A percentile compares a stretch with the other conserved stretches of the same genome.
Conservation (phyloP, 768 basidiomycete species). For the Russula earlei region DNA sequence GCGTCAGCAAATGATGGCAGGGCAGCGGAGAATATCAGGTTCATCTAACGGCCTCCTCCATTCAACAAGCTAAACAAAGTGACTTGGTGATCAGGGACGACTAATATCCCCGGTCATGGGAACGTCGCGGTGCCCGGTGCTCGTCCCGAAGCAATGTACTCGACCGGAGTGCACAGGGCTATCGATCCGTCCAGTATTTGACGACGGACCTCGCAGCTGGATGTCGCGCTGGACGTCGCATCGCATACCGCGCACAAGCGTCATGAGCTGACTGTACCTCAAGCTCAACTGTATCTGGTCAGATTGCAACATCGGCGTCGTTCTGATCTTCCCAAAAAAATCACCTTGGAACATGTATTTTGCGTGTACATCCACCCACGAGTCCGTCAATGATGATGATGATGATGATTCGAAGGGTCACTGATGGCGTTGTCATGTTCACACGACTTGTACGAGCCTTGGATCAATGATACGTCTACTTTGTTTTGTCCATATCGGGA, state of each 20-base stretch:
- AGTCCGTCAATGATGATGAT: neutral
- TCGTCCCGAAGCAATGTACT: too few species aligned
- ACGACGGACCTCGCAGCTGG: neutral
- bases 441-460: neutral
- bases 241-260: neutral
- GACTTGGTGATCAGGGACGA: too few species aligned
- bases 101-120: neutral
- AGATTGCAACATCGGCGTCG: neutral
- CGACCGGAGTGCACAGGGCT: too few species aligned
- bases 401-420: neutral
- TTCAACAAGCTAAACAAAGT: neutral
- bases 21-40: too few species aligned
- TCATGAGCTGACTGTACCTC: too few species aligned
- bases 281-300: too few species aligned
- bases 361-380: neutral
- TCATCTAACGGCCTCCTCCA: neutral
- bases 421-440: neutral
- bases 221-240: neutral
- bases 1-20: neutral
- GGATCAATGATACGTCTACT: neutral
- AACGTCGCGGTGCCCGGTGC: neutral
- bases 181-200: too few species aligned
- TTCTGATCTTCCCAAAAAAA: neutral
- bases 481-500: neutral
- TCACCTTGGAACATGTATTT: neutral